These are phyloP conservation scores for Lactifluus volemus DNA, from an alignment of 768 basidiomycete species.

Conservation along the genomic window DNA sequence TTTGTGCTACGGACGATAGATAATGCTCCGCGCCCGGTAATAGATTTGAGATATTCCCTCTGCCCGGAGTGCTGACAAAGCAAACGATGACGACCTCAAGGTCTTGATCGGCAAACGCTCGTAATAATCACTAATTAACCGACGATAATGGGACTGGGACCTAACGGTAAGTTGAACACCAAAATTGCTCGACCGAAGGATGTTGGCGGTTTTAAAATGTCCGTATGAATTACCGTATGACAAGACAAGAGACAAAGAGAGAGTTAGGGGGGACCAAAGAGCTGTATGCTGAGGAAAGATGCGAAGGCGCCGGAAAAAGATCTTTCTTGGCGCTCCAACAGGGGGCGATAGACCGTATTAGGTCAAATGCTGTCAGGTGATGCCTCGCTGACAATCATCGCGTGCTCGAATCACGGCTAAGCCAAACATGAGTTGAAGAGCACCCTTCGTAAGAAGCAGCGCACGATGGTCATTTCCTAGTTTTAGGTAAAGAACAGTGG, in stretches of 20 bases:
- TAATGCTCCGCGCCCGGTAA: too few species aligned
- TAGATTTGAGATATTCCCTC: background rate
- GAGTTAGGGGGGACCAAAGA: background rate
- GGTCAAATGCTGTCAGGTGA: slow-evolving; percentile 17
- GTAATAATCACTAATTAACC: background rate
- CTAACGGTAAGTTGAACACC: background rate
- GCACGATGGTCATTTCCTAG: background rate
- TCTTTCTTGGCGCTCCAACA: background rate
- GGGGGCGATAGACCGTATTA: background rate
- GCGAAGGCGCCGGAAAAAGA: background rate
- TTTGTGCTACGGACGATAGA: too few species aligned
- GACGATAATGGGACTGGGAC: background rate
- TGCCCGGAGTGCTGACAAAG: slow-evolving; percentile 1
- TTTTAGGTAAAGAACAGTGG: background rate
- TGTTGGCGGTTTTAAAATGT: background rate
- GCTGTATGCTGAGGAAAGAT: background rate
- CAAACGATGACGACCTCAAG: background rate
- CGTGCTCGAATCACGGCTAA: slow-evolving; percentile 1
- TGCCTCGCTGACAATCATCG: background rate
- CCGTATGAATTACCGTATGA: background rate
- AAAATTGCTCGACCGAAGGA: slow-evolving; percentile 12
- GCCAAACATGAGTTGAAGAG: slow-evolving; percentile 1
- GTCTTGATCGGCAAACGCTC: background rate
- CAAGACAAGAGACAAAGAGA: background rate
- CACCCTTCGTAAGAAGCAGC: background rate